Evolutionary conservation across 2,329 filamentous ascomycete genomes (phyloP), one percentile per base, ranked within the genome.

Genomic region (Penicillium sp.): DNA sequence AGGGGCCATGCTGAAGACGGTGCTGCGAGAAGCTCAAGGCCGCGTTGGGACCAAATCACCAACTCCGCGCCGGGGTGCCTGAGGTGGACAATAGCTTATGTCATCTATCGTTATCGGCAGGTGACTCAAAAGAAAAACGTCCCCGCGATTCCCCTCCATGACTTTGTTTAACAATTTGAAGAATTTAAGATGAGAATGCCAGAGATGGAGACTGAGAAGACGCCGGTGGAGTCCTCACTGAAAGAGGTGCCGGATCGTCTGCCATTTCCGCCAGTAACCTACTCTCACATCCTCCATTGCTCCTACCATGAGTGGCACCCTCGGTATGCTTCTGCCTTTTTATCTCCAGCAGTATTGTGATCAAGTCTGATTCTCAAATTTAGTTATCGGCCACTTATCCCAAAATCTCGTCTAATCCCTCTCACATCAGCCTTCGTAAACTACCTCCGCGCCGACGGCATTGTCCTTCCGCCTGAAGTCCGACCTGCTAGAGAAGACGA

Each of bases 301-400:
- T 96, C 95, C 45, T 97, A 96, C 77, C 91, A 97, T 75, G 86
- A 84, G 62, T 99, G 95, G 95, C 92, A 97, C 71, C 87, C 90
- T 52, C 89, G 85, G 84, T 92, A 80, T 55, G 80, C 6, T 38
- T 40, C 52, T 52, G 49, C 55, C 30, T 42, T 28, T 43, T 28
- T 43, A 16, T 6, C 53, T 40, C 19, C 4, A 25, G 22, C 14
- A 46, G 55, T 19, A 42, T 28, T 16, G 40, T 19, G 49, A 19
- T 16, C 35, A 37, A 57, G 28, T 56, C 66, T 69, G 38, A 72
- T 22, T 14, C 19, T 37, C 11, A 59, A 16, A 19, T 14, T 22
- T 55, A 91, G 87, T 76, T 97, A 96, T 75, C 89, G 91, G 61
- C 82, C 86, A 7, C 84, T 91, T 52, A 93, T 92, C 37, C 90